Base-by-base conservation (phyloP, 257 asterid genomes). In the Hygrophila difformis region DNA sequence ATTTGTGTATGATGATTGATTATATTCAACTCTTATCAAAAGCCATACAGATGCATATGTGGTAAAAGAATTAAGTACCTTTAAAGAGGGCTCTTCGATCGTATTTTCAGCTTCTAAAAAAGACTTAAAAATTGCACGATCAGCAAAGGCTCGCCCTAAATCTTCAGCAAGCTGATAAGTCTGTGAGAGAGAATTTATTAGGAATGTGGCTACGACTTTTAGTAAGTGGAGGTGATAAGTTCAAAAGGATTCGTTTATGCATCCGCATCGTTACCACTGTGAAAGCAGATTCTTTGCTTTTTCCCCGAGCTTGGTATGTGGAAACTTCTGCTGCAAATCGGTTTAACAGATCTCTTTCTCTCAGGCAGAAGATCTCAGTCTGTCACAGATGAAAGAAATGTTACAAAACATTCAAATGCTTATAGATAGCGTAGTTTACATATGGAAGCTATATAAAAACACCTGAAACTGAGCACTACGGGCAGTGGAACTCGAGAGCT, bases 151-250 rank as follows among this genome's bases (percentile, higher is more conserved):
- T 70, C 77, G 74, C 52, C 96, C 98, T 53, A 89, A 64, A 69
- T 89, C 98, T 76, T 79, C 98, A 47, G 98, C 98, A 33, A 89
- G 84, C 70, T 82, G 94, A 56, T 89, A 81, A 55, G 79, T 72
- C 98, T 86, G 93, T 53, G 45, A 18, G 18, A 49, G 22, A 35
- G 33, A 22, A 44, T 2, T 45, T 31, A 20, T 37, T 39, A 37
- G 49, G 31, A 49, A 9, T 20, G 58, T 47, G 20, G 23, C 13
- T 12, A 64, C n/a, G 62, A 23, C 47, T 11, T n/a, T 29, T 16
- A 14, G 56, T 11, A 7, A 9, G 13, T 13, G 17, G 42, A 3
- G 31, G 8, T 1, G 8, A 26, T 26, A 8, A 26, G 31, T 26
- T 26, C 8, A 26, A 50, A 39, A 40, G 6, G 16, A 14, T 21